Evolutionary conservation across 768 basidiomycete species (phyloP).

Genomic region (Suillus placidus): DNA sequence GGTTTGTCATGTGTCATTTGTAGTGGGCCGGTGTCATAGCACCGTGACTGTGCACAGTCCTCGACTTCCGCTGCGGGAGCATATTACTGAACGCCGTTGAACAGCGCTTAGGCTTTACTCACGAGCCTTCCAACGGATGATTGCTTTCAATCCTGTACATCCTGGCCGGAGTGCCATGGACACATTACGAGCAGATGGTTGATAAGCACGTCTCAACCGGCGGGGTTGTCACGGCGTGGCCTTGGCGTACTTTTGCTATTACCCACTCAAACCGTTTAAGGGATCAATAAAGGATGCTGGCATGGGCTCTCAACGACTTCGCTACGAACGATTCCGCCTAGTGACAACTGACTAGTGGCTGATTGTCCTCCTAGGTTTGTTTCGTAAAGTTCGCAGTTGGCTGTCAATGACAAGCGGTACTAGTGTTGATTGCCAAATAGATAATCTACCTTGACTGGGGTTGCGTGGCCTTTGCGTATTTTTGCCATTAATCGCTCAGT

Average conservation of each 20-base stretch:
- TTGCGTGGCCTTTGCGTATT: neutral
- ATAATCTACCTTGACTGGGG: neutral
- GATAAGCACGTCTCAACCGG: neutral
- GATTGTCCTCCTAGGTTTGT: neutral
- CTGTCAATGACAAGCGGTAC: neutral
- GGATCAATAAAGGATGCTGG: neutral
- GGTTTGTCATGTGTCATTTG: neutral
- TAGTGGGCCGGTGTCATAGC: neutral
- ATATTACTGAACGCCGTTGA: neutral
- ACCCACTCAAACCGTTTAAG: neutral
- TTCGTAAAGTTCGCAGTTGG: neutral
- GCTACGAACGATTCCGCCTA: neutral
- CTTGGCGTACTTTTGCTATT: neutral
- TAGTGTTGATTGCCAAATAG: neutral
- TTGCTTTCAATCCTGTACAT: neutral
- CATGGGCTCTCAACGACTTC: neutral
- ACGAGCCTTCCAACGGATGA: neutral
- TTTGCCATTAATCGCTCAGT: neutral
- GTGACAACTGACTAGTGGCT: neutral
- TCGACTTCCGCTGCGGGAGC: neutral
- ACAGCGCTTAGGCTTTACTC: neutral
- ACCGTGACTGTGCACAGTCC: neutral
- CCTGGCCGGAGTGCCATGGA: neutral
- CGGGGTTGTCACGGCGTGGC: no score
- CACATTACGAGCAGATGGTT: neutral